Conservation (phyloP, 2,329 filamentous ascomycete genomes). For the Cladorrhinum sp. region DNA sequence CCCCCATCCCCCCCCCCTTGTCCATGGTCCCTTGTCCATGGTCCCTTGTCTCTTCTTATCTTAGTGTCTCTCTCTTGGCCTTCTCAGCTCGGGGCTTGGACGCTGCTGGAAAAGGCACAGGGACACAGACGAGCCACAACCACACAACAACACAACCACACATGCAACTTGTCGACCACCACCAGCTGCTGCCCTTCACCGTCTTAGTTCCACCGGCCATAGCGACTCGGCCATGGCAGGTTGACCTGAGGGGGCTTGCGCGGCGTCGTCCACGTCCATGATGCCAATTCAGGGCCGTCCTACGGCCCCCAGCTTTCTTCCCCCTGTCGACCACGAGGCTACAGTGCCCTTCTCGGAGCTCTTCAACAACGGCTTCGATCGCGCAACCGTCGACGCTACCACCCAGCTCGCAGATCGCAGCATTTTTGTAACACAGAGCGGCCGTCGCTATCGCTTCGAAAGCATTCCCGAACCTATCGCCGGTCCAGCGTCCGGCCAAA, state of each 20-base stretch:
- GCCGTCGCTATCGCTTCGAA: constrained; percentile 29
- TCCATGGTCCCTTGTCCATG: constrained; percentile 9
- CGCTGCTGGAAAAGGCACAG: constrained; percentile 12
- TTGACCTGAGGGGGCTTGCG: constrained; percentile 26
- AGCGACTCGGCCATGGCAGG: constrained; percentile 25
- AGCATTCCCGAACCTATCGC: constrained; percentile 23
- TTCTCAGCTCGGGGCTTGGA: constrained; percentile 5
- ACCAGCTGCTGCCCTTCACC: constrained; percentile 8
- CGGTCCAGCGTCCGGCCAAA: constrained; percentile 5
- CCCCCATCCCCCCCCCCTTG: background rate
- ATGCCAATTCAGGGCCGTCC: constrained; percentile 28
- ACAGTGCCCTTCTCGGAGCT: constrained; percentile 29
- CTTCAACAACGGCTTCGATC: constrained; percentile 28
- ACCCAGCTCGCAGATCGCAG: constrained; percentile 28
- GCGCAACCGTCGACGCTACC: constrained; percentile 27
- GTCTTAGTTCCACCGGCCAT: constrained; percentile 7
- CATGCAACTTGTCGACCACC: constrained; percentile 21
- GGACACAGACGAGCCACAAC: constrained; percentile 3
- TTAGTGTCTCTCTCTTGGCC: constrained; percentile 10
- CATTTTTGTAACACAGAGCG: constrained; percentile 29
- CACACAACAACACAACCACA: constrained; percentile 8
- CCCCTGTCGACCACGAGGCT: constrained; percentile 27
- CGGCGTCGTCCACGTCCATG: constrained; percentile 24
- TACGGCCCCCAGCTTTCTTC: constrained; percentile 27
- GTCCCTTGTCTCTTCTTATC: constrained; percentile 18